phyloP scores from a whole-genome alignment of 108 stramenopile species.

The Aurantiochytrium sp. region DNA sequence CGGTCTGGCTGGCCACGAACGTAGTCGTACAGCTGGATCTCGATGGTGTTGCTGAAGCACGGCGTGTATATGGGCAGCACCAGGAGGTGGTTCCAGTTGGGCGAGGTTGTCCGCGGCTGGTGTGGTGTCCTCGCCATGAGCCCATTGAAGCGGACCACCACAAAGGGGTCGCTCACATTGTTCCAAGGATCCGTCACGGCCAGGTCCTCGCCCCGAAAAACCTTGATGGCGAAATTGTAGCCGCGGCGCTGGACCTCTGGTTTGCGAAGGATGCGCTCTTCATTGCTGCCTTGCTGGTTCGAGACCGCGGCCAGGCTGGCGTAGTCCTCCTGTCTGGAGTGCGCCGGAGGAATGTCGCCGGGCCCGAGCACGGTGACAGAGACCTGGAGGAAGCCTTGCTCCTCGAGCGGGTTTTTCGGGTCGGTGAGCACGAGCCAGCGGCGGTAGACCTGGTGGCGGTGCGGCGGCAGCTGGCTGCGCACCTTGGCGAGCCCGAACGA shows the following conservation, averaged over 20 bases:
- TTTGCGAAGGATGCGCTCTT: neutral
- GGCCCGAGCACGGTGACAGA: conserved; percentile 10
- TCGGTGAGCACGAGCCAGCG: conserved; percentile 19
- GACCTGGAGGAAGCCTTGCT: neutral
- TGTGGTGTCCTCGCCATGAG: neutral
- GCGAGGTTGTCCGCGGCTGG: neutral
- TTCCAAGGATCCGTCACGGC: conserved; percentile 1
- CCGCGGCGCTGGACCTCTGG: neutral
- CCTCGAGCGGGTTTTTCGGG: neutral
- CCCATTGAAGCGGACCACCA: neutral
- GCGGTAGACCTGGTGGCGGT: neutral
- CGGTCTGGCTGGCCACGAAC: conserved; percentile 23
- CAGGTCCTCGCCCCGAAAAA: conserved; percentile 7
- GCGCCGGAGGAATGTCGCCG: neutral
- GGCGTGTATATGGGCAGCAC: conserved; percentile 7
- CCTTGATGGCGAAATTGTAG: conserved; percentile 6
- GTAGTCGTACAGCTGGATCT: conserved; percentile 24
- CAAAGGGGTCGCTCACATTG: neutral
- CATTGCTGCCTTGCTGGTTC: neutral
- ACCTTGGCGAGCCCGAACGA: neutral
- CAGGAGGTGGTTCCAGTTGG: conserved; percentile 15
- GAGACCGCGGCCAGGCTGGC: no score
- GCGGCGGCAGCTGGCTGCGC: neutral
- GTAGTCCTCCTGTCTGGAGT: neutral
- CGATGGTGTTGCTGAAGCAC: neutral